Base-by-base conservation (phyloP, 2,329 filamentous ascomycete species). In the Aureobasidium sp. region DNA sequence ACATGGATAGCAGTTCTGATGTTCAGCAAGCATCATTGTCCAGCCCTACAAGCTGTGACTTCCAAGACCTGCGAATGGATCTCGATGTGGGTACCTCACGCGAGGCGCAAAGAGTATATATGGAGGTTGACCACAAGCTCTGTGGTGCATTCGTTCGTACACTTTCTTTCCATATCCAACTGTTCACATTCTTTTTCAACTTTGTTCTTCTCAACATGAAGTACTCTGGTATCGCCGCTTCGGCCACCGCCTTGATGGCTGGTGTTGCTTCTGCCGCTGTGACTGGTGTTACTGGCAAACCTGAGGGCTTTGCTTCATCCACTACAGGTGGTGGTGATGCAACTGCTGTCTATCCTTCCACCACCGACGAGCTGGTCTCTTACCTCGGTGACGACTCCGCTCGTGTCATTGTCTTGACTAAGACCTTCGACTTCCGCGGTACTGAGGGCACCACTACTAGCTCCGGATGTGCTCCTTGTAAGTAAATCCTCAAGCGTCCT, bases 291-390 rank as follows among this genome's bases (percentile, higher is more conserved):
- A 66, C 70, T 29, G 71, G 71, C 9, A 67, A 74, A 26, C 71
- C 76, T 17, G 74, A 77, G 63, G 78, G 78, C 62, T 79, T 79
- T 63, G 78, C 77, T 24, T 71, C 74, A 63, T 80, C 81, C 48
- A 80, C 81, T 41, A 86, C 83, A 17, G 85, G 85, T 41, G 85
- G 85, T 68, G 84, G 83, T 59, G 76, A 67, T 65, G 82, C 81
- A 24, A 72, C 75, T 4, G 71, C 82, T 32, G 82, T 82, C 26
- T 81, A 82, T 67, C 84, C 84, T 13, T 75, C 71, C 20, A 81
- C 76, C 50, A 83, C 72, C 43, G 77, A 74, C 26, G 77, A 88
- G 78, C 80, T 87, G 51, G 80, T 82, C 71, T 78, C 75, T 34
- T 87, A 85, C 73, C 79, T 87, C 5, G 76, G 76, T 6, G 82